A percentile compares a stretch with the other conserved stretches of the same genome.
Conservation (phyloP, 140 eudicot species). For the Senecio squalidus region DNA sequence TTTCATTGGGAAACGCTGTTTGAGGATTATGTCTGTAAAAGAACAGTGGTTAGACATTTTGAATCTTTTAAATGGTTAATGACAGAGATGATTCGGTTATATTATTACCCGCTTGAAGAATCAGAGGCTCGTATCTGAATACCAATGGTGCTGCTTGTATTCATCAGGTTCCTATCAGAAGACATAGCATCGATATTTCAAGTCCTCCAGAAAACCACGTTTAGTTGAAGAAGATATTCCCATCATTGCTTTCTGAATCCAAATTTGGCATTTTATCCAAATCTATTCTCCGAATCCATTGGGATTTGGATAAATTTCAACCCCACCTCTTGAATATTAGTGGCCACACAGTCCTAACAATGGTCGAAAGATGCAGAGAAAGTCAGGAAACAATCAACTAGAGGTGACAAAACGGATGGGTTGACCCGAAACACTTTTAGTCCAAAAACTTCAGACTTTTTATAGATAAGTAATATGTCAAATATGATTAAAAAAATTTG, state of each 20-base stretch:
- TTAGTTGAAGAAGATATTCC: constrained; percentile 33
- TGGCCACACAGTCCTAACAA: constrained; percentile 24
- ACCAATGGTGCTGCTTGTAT: constrained; percentile 30
- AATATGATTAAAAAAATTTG: too few relatives aligned
- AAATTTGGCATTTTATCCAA: constrained; percentile 40
- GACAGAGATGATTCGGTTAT: not conserved
- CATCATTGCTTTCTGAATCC: constrained; percentile 28
- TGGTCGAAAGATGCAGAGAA: constrained; percentile 15
- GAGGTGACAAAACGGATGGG: not conserved
- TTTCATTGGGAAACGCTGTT: constrained; percentile 44
- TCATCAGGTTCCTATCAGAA: constrained; percentile 42
- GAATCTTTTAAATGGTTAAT: constrained; percentile 4
- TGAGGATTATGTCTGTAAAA: constrained; percentile 44
- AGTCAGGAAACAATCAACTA: constrained; percentile 8
- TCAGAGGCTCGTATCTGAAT: constrained; percentile 38
- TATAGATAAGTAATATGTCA: too few relatives aligned
- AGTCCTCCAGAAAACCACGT: constrained; percentile 35
- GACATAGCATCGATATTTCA: constrained; percentile 44
- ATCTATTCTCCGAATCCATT: constrained; percentile 26
- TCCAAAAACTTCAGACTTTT: too few relatives aligned
- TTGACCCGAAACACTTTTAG: not conserved
- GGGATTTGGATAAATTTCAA: constrained; percentile 8
- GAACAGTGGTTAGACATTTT: constrained; percentile 3
- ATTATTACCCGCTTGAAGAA: constrained; percentile 46
- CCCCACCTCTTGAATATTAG: constrained; percentile 17